Conservation (phyloP, 2,329 filamentous ascomycete genomes). For the Teratosphaeria zuluensis region DNA sequence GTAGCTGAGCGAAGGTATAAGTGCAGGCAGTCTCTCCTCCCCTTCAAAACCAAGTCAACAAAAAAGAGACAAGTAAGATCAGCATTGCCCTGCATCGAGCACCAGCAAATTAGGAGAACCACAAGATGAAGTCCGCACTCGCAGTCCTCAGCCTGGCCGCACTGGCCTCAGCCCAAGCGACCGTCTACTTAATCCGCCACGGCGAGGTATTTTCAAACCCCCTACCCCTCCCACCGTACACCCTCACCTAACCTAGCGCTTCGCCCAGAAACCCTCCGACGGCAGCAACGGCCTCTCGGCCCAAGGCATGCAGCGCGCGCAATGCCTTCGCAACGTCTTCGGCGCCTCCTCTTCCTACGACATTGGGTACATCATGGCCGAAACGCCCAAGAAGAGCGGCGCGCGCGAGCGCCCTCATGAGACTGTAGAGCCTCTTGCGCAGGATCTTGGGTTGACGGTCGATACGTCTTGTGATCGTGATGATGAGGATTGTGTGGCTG, state of each 20-base stretch:
- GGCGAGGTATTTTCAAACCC: constrained; percentile 35
- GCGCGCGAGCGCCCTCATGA: constrained; percentile 44
- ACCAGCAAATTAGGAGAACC: not conserved
- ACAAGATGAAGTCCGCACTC: constrained; percentile 12
- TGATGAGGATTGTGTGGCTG: constrained; percentile 45
- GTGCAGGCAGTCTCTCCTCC: not conserved
- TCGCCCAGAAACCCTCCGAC: constrained; percentile 36
- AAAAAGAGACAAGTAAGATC: not conserved
- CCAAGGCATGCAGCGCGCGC: constrained; percentile 45
- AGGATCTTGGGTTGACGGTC: constrained; percentile 45
- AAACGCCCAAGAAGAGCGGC: constrained; percentile 44
- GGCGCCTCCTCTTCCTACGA: constrained; percentile 42
- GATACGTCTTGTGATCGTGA: constrained; percentile 49
- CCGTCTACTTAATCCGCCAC: constrained; percentile 54
- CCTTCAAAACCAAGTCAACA: not conserved
- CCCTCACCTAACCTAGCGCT: not conserved
- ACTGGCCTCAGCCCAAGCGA: constrained; percentile 29
- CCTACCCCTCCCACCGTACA: not conserved
- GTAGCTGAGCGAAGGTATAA: not conserved
- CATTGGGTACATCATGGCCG: constrained; percentile 50
- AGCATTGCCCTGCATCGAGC: not conserved
- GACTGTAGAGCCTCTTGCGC: constrained; percentile 48
- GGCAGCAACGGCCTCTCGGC: constrained; percentile 39
- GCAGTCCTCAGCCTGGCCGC: constrained; percentile 7
- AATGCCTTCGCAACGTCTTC: constrained; percentile 51